Percentiles rank a stretch among this genome's conserved stretches.
These are phyloP conservation scores for Tuber aestivum DNA, from an alignment of 495 filamentous ascomycete genomes.

Conservation along the genomic window DNA sequence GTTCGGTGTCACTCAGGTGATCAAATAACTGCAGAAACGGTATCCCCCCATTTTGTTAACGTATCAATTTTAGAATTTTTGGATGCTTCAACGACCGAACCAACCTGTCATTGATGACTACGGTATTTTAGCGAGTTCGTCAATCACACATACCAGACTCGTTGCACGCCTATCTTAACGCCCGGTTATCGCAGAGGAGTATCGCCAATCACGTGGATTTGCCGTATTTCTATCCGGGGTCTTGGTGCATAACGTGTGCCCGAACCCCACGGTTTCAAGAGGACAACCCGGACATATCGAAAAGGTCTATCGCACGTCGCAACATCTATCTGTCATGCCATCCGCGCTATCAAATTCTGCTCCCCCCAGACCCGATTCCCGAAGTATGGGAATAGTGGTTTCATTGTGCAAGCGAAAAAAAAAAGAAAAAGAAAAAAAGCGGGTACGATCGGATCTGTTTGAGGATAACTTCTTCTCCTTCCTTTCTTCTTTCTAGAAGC, in stretches of 20 bases:
- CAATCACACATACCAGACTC: constrained; percentile 2
- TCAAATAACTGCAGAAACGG: constrained; percentile 1
- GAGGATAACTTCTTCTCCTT: constrained; percentile 7
- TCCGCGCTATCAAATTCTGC: neutral
- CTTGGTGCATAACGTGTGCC: constrained; percentile 7
- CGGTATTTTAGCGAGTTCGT: constrained; percentile 3
- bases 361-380: neutral
- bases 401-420: constrained; percentile 17
- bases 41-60: neutral
- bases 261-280: constrained; percentile 3
- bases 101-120: neutral
- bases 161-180: constrained; percentile 4
- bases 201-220: neutral
- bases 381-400: constrained; percentile 16
- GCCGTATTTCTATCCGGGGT: constrained; percentile 14
- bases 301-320: neutral
- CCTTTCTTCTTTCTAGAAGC: constrained; percentile 21
- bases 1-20: constrained; percentile 5
- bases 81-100: neutral
- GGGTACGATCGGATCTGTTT: constrained; percentile 28
- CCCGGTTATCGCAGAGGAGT: neutral
- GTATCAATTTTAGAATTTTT: constrained; percentile 1
- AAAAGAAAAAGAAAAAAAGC: neutral
- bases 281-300: neutral
- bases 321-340: constrained; percentile 1